Evolutionary conservation across 768 basidiomycete species (phyloP), one percentile per base, ranked within the genome.

Genomic region (Candolleomyces efflorescens): DNA sequence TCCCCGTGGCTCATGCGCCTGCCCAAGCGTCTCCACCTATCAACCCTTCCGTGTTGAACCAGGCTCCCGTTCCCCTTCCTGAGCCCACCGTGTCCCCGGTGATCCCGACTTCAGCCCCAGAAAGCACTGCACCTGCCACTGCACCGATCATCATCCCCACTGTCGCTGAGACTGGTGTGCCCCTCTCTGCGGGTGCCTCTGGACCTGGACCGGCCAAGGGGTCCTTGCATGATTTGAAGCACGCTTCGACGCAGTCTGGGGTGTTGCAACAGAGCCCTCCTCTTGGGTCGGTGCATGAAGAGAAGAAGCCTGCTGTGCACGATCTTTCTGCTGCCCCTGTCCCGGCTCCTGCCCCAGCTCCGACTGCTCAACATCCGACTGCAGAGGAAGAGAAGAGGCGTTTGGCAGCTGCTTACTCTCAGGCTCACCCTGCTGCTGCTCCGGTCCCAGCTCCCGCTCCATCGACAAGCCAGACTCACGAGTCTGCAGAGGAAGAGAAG

Each of bases 121-220:
- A 49, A 27, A 38, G 37, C 5, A 46, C 56, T 27, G 54, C 54
- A 13, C 27, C 51, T 2, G 56, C 41, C 24, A 17, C 44, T 32
- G 43, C 55, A 18, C 67, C 70, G 6, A 53, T 58, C 37, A 60
- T 64, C 22, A 71, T 77, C 7, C 87, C 86, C 3, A 90, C 87
- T 3, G 78, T 92, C 6, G 86, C 89, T 10, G 89, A 90, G 67
- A 89, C 89, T 0, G 88, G 87, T 12, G 72, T 88, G n/a, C 89
- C 87, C 17, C 72, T 88, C n/a, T 70, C 78, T 17, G 84, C 85
- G 3, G 81, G 85, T 17, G 72, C 75, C 3, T 70, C 65, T 0
- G 89, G 87, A 7, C 85, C 87, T 43, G 87, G 87, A 3, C 86
- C 86, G 5, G 78, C 82, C 2, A 83, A 80, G 59, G 89, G 87